Percentiles rank a stretch among this genome's conserved stretches.
These are phyloP conservation scores for Guadua angustifolia DNA, from an alignment of 176 grass and related monocot genomes.

Conservation along the genomic window DNA sequence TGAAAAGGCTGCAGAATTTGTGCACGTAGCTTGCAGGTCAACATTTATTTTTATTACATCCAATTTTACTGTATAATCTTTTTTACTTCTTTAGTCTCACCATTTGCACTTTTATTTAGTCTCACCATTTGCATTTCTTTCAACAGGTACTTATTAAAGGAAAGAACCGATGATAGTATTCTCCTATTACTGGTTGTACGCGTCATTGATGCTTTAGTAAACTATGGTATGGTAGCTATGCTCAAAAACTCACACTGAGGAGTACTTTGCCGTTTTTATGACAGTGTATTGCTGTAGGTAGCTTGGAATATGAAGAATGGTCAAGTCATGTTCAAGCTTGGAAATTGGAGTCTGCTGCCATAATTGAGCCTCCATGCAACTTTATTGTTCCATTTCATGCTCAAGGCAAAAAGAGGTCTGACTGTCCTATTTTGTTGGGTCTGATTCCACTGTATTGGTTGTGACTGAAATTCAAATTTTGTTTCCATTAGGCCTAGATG, in stretches of 20 bases:
- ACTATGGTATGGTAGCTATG: constrained; percentile 73
- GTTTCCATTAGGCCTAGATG: constrained; percentile 76
- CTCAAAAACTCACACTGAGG: constrained; percentile 13
- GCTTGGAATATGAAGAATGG: constrained; percentile 97
- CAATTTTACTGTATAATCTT: constrained; percentile 25
- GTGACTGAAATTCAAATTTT: constrained; percentile 31
- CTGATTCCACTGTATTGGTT: constrained; percentile 30
- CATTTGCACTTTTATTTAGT: constrained; percentile 28
- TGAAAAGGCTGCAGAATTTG: constrained; percentile 80
- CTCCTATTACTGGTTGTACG: constrained; percentile 84
- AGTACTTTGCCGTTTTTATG: constrained; percentile 45
- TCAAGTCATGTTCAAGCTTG: constrained; percentile 80
- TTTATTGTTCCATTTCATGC: constrained; percentile 82
- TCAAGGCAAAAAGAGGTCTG: constrained; percentile 89
- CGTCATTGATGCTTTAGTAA: constrained; percentile 91
- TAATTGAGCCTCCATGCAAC: constrained; percentile 91
- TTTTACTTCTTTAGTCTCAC: constrained; percentile 8
- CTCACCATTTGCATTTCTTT: constrained; percentile 40
- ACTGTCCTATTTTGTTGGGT: constrained; percentile 18
- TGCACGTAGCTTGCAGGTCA: constrained; percentile 88
- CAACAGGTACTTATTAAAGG: constrained; percentile 86
- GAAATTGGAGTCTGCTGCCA: constrained; percentile 88
- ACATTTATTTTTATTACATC: constrained; percentile 31
- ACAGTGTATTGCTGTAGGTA: constrained; percentile 62
- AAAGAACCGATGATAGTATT: constrained; percentile 96